These are phyloP conservation scores for Lycium barbarum DNA, from an alignment of 257 asterid species.

Conservation along the genomic window DNA sequence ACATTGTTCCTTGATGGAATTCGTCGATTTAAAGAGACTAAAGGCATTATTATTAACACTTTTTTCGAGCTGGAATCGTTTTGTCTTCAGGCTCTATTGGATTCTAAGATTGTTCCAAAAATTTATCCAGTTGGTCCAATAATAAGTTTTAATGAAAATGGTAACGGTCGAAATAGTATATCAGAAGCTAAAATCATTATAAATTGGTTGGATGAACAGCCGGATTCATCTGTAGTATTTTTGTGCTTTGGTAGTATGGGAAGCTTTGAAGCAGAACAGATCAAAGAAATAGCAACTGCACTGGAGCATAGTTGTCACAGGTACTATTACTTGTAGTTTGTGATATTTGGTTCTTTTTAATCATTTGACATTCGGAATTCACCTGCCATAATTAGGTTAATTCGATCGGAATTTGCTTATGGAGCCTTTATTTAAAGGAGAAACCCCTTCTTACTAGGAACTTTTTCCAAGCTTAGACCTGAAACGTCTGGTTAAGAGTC, in stretches of 20 bases:
- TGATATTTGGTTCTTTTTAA: too few relatives aligned
- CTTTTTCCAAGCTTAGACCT: too few relatives aligned
- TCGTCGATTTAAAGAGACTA: slow-evolving; percentile 29
- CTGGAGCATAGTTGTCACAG: slow-evolving; percentile 31
- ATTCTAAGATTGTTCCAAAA: slow-evolving; percentile 33
- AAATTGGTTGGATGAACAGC: slow-evolving; percentile 39
- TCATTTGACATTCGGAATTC: too few relatives aligned
- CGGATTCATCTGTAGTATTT: slow-evolving; percentile 33
- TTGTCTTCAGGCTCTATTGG: slow-evolving; percentile 38
- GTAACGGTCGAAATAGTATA: not conserved
- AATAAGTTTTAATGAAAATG: slow-evolving; percentile 12
- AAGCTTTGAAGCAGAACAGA: slow-evolving; percentile 31
- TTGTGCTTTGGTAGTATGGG: slow-evolving; percentile 46
- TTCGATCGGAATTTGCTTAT: too few relatives aligned
- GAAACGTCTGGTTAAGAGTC: too few relatives aligned
- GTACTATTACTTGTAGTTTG: not conserved
- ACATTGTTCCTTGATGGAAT: slow-evolving; percentile 20
- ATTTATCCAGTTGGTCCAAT: slow-evolving; percentile 62
- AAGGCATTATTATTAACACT: slow-evolving; percentile 56
- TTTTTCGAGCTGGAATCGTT: slow-evolving; percentile 54
- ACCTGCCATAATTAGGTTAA: too few relatives aligned
- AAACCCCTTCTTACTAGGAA: too few relatives aligned
- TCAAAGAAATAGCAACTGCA: slow-evolving; percentile 37
- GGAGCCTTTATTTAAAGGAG: too few relatives aligned
- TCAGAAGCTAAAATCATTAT: not conserved